Percentiles rank a stretch among this genome's conserved stretches.
Evolutionary conservation across 306 rosid species (phyloP).

Genomic region (Acacia crassicarpa): DNA sequence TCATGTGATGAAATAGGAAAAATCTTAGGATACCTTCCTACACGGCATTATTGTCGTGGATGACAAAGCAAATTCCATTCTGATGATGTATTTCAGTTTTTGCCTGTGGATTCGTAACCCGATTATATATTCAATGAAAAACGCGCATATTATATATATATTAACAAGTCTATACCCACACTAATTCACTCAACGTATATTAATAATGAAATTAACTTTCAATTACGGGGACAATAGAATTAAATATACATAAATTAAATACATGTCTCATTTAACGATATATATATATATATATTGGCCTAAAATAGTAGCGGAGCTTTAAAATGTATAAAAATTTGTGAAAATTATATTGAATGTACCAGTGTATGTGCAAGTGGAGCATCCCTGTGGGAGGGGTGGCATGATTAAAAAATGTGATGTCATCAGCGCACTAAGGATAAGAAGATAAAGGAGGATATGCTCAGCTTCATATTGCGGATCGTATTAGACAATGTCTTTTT

Average conservation of each 20-base stretch:
- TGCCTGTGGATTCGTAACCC: neutral
- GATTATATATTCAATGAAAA: too few species aligned
- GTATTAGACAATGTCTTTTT: too few species aligned
- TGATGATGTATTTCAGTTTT: conserved; percentile 32
- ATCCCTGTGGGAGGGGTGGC: neutral
- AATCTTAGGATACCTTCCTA: conserved; percentile 66
- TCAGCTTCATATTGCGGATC: neutral
- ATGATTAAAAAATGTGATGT: neutral
- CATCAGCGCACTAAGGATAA: neutral
- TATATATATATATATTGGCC: too few species aligned
- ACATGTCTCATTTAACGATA: too few species aligned
- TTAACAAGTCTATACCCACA: too few species aligned
- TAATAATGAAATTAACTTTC: too few species aligned
- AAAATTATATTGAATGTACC: neutral
- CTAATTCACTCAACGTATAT: too few species aligned
- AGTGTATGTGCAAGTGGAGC: neutral
- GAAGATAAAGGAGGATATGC: neutral
- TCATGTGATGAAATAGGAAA: conserved; percentile 54
- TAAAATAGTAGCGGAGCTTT: too few species aligned
- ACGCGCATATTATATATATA: too few species aligned
- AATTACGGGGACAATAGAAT: too few species aligned
- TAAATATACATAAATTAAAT: too few species aligned
- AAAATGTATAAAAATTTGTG: neutral
- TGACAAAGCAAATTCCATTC: conserved; percentile 44
- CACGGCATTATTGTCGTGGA: conserved; percentile 42